Percentiles rank a stretch among this genome's conserved stretches.
These are phyloP conservation scores for Microbotryum lychnidis-dioicae DNA, from an alignment of 1,284 basidiomycete genomes.

Conservation along the genomic window DNA sequence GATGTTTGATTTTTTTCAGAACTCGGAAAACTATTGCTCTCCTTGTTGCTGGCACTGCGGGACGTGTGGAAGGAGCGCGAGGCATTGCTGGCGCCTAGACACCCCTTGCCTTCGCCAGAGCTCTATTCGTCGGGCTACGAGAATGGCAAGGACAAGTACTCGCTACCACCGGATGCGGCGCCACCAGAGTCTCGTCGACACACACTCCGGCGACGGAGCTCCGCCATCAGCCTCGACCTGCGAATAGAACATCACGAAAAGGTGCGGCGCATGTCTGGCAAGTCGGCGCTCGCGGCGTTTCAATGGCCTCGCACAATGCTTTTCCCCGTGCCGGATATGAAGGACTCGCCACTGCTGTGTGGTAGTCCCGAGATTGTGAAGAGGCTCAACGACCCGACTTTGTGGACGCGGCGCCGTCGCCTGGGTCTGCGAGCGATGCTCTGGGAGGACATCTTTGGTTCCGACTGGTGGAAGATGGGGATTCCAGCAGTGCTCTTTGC, in stretches of 20 bases:
- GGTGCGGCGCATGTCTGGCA: conserved; percentile 13
- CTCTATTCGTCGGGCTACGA: conserved; percentile 12
- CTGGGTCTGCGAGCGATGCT: conserved; percentile 17
- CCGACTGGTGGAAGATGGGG: conserved; percentile 30
- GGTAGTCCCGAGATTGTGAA: conserved; percentile 11
- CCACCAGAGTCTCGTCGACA: neutral
- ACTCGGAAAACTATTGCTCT: conserved; percentile 35
- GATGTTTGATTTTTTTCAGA: conserved; percentile 16
- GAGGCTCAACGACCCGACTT: conserved; percentile 18
- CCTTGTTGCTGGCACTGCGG: conserved; percentile 31
- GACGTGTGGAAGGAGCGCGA: conserved; percentile 25
- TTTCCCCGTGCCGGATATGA: conserved; percentile 16
- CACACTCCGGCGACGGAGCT: conserved; percentile 17
- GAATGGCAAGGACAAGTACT: conserved; percentile 13
- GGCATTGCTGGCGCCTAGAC: conserved; percentile 15
- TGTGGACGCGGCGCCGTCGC: conserved; percentile 19
- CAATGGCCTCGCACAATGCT: conserved; percentile 25
- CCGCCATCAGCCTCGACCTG: neutral
- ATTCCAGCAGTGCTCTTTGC: conserved; percentile 39
- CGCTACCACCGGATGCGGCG: neutral
- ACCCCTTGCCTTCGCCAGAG: conserved; percentile 23
- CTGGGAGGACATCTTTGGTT: conserved; percentile 30
- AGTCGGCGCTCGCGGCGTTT: conserved; percentile 14
- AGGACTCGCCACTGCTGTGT: conserved; percentile 6
- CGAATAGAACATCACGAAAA: too few relatives aligned